Base-by-base conservation (phyloP, 805 yeast species). In the Wickerhamomyces bisporus region DNA sequence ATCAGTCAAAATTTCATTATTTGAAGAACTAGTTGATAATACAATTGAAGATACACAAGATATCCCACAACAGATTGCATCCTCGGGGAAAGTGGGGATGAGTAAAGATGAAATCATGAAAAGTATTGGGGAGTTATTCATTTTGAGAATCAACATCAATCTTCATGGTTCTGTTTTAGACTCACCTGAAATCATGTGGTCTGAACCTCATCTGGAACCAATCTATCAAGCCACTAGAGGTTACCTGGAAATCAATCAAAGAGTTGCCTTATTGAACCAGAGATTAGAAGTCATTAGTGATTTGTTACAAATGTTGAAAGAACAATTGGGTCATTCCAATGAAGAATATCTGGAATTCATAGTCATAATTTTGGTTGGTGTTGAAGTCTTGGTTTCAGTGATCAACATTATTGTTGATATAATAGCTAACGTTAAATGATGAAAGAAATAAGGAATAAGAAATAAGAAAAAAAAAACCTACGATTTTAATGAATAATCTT, bases 181-280 rank as follows among this genome's bases (percentile, higher is more conserved):
- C 59, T 86, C 96, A 2, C 98, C 98, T 1, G 98, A 93, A 60
- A 75, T 93, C 41, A 88, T 93, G 96, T 93, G 98, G 98, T 79
- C 97, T 0, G 98, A 93, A 59, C 98, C 98, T 2, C 96, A 89
- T 55, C 68, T 93, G 44, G 98, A 93, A 58, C 98, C 98, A 1
- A 88, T 91, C 37, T 93, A 93, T 62, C 97, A 89, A 60, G 97
- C 98, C 0, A 88, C 95, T 3, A 77, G 98, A 58, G 96, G 97
- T 1, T 91, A 91, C 60, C 62, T 93, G 44, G 98, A 93, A 55
- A 93, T 93, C 50, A 89, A 89, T 57, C 98, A 91, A 62, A 68
- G 98, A 34, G 98, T 91, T 0, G 81, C 88, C 19, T 66, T 93
- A 40, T 66, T 93, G 38, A 93, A 93, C 57, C 96, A 93, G 57